Evolutionary conservation across 1,284 basidiomycete species (phyloP).

Genomic region (Trichosporon sp.): DNA sequence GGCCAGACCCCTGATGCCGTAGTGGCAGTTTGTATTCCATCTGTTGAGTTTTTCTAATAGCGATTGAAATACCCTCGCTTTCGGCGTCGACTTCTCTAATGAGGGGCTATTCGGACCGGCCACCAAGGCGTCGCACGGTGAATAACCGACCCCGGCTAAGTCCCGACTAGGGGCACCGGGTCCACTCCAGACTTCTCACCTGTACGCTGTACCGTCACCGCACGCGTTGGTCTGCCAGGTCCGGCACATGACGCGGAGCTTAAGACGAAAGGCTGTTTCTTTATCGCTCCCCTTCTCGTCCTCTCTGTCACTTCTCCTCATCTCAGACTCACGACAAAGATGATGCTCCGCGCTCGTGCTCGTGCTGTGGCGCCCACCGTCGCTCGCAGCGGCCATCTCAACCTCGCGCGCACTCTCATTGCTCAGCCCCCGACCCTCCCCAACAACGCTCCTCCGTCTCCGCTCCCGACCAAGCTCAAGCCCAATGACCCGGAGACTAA

Average conservation of each 20-base stretch:
- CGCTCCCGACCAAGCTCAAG: conserved; percentile 30
- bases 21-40: background rate
- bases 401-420: conserved; percentile 32
- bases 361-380: conserved; percentile 1
- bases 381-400: background rate
- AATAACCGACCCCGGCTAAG: conserved; percentile 4
- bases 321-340: background rate
- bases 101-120: background rate
- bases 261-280: background rate
- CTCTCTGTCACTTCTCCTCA: background rate
- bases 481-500: conserved; percentile 25
- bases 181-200: background rate
- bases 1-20: no score
- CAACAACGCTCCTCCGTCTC: conserved; percentile 27
- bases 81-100: background rate
- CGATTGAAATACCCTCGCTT: background rate
- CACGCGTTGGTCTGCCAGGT: background rate
- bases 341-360: conserved; percentile 4
- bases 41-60: background rate
- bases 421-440: conserved; percentile 29
- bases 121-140: background rate
- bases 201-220: background rate
- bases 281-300: background rate
- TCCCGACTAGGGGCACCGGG: background rate
- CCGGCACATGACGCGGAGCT: conserved; percentile 1